Base-by-base conservation (phyloP, 768 basidiomycete species). In the Piloderma croceum region DNA sequence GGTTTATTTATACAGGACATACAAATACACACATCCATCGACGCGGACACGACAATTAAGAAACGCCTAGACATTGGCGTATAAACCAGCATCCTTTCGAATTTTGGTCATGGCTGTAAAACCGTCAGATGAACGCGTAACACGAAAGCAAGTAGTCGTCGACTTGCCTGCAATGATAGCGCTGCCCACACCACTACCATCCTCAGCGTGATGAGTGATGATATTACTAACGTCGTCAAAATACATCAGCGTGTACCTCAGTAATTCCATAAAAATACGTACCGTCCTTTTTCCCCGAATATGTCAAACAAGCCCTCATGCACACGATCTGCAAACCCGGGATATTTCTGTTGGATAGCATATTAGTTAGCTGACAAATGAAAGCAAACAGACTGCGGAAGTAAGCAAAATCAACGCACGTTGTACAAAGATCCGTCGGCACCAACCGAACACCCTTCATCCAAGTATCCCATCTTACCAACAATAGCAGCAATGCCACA, bases 401-500 rank as follows among this genome's bases (percentile, higher is more conserved):
- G 10, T 29, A 9, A 9, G 15, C 27, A 29, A 9, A 29, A 15
- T 38, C 15, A 4, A 68, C 83, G 46, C 46, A 92, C 91, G 54
- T 93, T 94, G 64, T 97, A 97, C 52, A 97, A 61, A n/a, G 83
- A 87, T 3, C 94, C 94, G 57, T 98, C 94, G 2, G 90, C 90
- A 33, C 89, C 92, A 15, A 94, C 89, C 3, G 73, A 64, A 58
- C 92, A 93, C 0, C 88, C 90, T 46, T 92, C 82, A 13, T 97
- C 93, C 3, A 98, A 69, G 54, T 90, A 90, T 1, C 83, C 87
- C 81, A 88, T 93, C 73, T 90, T 96, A 64, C 81, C 80, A 39
- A 93, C 94, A 53, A 99, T 88, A 7, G 96, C 88, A 3, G 92
- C 94, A 51, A 99, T 97, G 47, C 96, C 94, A 55, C 94, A 99